Evolutionary conservation across 2,329 filamentous ascomycete species (phyloP), one percentile per base, ranked within the genome.

Genomic region (Apiospora saccharicola): DNA sequence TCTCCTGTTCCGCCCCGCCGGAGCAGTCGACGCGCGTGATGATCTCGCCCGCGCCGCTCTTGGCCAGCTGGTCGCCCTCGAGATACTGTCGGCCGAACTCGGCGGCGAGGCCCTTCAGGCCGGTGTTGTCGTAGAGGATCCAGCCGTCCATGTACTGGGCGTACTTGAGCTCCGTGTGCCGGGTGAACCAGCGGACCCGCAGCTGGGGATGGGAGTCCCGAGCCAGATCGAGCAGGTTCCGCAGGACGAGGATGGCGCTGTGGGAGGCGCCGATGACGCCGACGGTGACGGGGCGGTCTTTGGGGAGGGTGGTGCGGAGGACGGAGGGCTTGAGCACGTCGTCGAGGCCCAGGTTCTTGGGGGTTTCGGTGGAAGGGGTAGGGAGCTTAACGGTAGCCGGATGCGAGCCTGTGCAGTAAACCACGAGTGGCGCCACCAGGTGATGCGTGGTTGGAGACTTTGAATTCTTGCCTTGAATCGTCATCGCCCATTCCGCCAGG

Each of bases 111-210:
- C 90, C 90, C 79, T 92, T 92, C 41, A 92, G 83, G 3, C 90
- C 90, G 0, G 90, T 92, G 79, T 91, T 92, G 77, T 92, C 90
- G 71, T 88, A 86, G 37, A 90, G 80, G 73, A 91, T 91, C 89
- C 90, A 91, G 72, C 88, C 89, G 74, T 90, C 89, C 80, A 85
- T 88, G 78, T 87, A 88, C 76, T 89, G 86, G 22, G 90, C 90
- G 74, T 92, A 92, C 34, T 88, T 87, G 13, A 92, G 83, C 0
- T 85, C 80, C 75, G 90, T 87, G n/a, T 69, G 70, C 13, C 90
- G 85, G 43, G 83, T 90, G 80, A 92, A 90, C 90, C 90, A 92
- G 76, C 87, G 88, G 71, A 91, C 83, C 43, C 84, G 85, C 3
- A 92, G 82, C 7, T 84, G 78, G 0, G 88, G 86, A 73, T 90